phyloP scores from a whole-genome alignment of 2,329 filamentous ascomycete genomes.

The Trichoderma pleuroti region DNA sequence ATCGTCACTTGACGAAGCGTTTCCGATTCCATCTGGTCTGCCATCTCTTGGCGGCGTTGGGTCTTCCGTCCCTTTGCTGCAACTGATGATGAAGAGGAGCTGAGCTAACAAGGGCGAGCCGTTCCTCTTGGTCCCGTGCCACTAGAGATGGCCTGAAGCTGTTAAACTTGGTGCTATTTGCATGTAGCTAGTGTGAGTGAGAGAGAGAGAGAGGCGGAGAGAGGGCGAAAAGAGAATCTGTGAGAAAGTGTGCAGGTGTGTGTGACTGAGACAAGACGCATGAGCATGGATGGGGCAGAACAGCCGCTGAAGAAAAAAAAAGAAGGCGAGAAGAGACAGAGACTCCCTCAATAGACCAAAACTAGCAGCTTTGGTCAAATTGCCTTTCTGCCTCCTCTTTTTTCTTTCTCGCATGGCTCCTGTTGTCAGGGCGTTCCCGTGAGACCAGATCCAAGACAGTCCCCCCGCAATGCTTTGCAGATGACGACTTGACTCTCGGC shows the following conservation, averaged over 20 bases:
- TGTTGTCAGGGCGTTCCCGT: neutral
- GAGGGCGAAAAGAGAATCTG: neutral
- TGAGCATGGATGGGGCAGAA: neutral
- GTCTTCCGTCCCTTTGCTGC: neutral
- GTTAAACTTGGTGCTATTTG: neutral
- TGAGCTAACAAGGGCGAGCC: conserved; percentile 18
- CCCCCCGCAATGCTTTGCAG: conserved; percentile 10
- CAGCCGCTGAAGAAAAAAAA: conserved; percentile 8
- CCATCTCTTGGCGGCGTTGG: neutral
- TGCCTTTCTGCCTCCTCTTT: neutral
- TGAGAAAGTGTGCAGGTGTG: neutral
- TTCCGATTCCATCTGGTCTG: neutral
- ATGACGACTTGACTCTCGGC: neutral
- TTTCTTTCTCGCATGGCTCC: neutral
- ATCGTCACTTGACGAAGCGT: neutral
- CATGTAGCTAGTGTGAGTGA: neutral
- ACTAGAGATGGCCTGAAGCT: conserved; percentile 4
- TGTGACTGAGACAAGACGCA: neutral
- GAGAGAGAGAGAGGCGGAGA: neutral
- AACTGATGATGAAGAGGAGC: neutral
- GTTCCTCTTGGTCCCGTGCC: conserved; percentile 16
- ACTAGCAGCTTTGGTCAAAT: neutral
- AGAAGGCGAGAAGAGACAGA: neutral
- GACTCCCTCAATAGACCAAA: neutral
- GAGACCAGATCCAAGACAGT: neutral